Evolutionary conservation across 202 grass and related monocot species (phyloP), one percentile per base, ranked within the genome.

Genomic region (Digitaria exilis): DNA sequence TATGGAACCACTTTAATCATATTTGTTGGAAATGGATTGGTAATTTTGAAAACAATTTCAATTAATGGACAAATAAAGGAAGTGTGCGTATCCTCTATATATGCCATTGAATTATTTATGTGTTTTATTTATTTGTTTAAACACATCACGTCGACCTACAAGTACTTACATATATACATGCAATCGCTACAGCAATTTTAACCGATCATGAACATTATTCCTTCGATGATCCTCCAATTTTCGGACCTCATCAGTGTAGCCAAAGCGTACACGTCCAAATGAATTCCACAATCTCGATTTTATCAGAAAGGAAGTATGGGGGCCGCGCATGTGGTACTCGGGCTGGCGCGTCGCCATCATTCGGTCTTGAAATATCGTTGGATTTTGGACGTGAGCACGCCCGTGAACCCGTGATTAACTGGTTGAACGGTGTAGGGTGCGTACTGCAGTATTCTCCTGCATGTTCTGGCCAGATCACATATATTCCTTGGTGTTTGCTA

Each of bases 331-430:
- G 88, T 90, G 79, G 69, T 16, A 69, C 16, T 82, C 46, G 65
- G 82, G 66, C 78, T 89, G 83, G 83, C 57, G 22, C 18, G 9
- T 31, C 32, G n/a, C 25, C 76, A 41, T 52, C 51, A 66, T 45
- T 58, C 32, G 7, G 64, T 50, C 24, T 7, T 42, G n/a, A n/a
- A n/a, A n/a, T n/a, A n/a, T n/a, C n/a, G n/a, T n/a, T n/a, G 15
- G 71, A 31, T 77, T 85, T 85, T 89, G 77, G 78, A 81, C 65
- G 45, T 48, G 56, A 60, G 28, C 64, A 58, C n/a, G 51, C 15
- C 77, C 55, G 71, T 85, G 84, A 73, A 52, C 69, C 26, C 69
- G 26, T 13, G 44, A 72, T 72, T 72, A 51, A 29, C 34, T 62
- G 11, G 55, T 71, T 83, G 39, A 63, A 29, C 65, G 19, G 66